Conservation (phyloP, 108 stramenopile genomes). For the Epithemia pelagica region DNA sequence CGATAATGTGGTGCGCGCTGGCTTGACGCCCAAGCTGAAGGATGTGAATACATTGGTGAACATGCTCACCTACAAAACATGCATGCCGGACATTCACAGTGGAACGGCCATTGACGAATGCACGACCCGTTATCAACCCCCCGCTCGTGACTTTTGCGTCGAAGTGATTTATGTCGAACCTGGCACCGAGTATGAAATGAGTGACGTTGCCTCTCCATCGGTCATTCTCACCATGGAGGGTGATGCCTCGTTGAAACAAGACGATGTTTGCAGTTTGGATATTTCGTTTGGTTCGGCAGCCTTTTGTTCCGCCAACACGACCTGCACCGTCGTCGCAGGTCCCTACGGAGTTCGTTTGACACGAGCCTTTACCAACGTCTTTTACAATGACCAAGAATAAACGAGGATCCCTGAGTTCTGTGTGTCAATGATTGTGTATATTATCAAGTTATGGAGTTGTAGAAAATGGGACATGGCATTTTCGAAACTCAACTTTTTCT, state of each 20-base stretch:
- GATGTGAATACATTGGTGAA: slow-evolving; percentile 92
- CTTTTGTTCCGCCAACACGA: slow-evolving; percentile 15
- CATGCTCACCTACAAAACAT: slow-evolving; percentile 92
- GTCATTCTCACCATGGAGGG: slow-evolving; percentile 8
- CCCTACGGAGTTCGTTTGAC: slow-evolving; percentile 4
- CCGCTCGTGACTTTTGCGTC: slow-evolving; percentile 76
- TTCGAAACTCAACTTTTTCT: too few species aligned
- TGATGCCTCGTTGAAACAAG: slow-evolving; percentile 4
- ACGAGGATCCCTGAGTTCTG: too few species aligned
- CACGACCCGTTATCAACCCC: slow-evolving; percentile 73
- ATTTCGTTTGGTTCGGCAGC: slow-evolving; percentile 15
- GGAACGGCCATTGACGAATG: slow-evolving; percentile 46
- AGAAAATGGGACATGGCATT: too few species aligned
- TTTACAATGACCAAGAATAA: slow-evolving; percentile 4
- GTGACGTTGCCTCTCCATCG: slow-evolving; percentile 5
- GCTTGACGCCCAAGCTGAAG: slow-evolving; percentile 96
- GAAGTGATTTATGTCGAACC: slow-evolving; percentile 60
- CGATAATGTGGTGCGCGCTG: slow-evolving; percentile 98
- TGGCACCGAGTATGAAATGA: slow-evolving; percentile 22
- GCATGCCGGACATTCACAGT: slow-evolving; percentile 70
- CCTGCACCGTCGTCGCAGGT: slow-evolving; percentile 7
- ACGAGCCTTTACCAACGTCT: slow-evolving; percentile 13
- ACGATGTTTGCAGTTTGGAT: background rate
- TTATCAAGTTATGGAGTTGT: too few species aligned
- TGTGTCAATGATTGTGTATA: too few species aligned